Evolutionary conservation across 2,329 filamentous ascomycete genomes (phyloP).

Genomic region (Microdochium nivale): DNA sequence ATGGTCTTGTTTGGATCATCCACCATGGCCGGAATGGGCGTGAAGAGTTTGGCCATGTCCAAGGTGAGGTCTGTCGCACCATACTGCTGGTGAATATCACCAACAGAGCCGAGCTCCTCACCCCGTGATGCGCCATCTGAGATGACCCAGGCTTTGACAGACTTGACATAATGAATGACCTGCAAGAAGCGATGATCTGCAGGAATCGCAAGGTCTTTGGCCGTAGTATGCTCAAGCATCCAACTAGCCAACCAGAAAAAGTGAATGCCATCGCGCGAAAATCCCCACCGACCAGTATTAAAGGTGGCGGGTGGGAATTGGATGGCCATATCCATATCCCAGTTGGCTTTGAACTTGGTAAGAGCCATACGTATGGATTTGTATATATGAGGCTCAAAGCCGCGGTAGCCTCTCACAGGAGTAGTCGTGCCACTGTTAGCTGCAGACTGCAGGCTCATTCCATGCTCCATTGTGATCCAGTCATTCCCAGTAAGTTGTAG

Average conservation of each 20-base stretch:
- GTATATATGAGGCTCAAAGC: conserved; percentile 34
- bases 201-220: conserved; percentile 42
- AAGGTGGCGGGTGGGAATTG: conserved; percentile 54
- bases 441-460: conserved; percentile 31
- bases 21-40: conserved; percentile 41
- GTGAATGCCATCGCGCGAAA: conserved; percentile 63
- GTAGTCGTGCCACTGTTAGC: conserved; percentile 36
- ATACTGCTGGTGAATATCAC: conserved; percentile 59
- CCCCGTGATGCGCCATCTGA: conserved; percentile 57
- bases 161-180: conserved; percentile 52
- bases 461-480: conserved; percentile 40
- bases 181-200: conserved; percentile 53
- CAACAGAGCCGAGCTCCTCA: conserved; percentile 59
- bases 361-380: conserved; percentile 47
- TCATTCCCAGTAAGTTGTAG: conserved; percentile 52
- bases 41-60: conserved; percentile 65
- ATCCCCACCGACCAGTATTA: conserved; percentile 54
- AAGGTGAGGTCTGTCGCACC: conserved; percentile 55
- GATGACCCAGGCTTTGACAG: conserved; percentile 50
- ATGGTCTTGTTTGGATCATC: conserved; percentile 33
- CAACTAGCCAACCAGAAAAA: conserved; percentile 66
- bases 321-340: conserved; percentile 60
- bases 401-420: conserved; percentile 29
- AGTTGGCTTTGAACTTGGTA: conserved; percentile 63
- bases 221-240: conserved; percentile 49